phyloP scores from a whole-genome alignment of 768 basidiomycete genomes.

The Pleurotus eryngii region DNA sequence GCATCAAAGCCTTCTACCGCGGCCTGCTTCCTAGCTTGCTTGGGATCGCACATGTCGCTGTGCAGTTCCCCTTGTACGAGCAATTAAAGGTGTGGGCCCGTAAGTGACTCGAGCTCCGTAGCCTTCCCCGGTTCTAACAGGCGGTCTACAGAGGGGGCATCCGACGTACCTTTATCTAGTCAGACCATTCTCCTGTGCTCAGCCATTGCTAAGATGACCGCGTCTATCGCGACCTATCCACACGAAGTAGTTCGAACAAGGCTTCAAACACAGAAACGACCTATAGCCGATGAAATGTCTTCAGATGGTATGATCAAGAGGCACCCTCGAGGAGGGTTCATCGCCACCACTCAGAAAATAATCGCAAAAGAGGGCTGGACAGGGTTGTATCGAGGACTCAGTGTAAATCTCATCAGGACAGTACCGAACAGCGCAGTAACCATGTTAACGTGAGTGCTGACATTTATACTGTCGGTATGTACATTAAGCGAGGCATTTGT shows the following conservation, averaged over 20 bases:
- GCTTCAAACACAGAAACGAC: constrained; percentile 79
- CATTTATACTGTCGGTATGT: background rate
- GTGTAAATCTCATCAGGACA: constrained; percentile 91
- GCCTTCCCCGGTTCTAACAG: background rate
- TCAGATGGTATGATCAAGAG: constrained; percentile 60
- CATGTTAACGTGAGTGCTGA: constrained; percentile 73
- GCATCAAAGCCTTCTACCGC: constrained; percentile 86
- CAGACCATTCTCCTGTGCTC: constrained; percentile 83
- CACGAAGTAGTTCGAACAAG: constrained; percentile 99
- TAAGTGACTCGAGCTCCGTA: constrained; percentile 40
- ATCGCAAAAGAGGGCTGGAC: constrained; percentile 82
- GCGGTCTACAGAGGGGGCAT: constrained; percentile 36
- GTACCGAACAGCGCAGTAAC: constrained; percentile 97
- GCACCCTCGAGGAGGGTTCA: constrained; percentile 59
- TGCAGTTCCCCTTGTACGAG: constrained; percentile 97
- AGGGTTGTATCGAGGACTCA: constrained; percentile 89
- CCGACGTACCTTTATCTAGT: constrained; percentile 49
- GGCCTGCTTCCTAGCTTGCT: constrained; percentile 90
- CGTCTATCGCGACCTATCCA: constrained; percentile 93
- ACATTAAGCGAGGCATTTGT: background rate
- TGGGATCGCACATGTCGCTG: constrained; percentile 92
- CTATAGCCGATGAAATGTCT: constrained; percentile 54
- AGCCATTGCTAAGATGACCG: constrained; percentile 93
- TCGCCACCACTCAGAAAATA: constrained; percentile 71
- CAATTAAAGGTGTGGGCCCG: constrained; percentile 83